Evolutionary conservation across 305 asterid species (phyloP), one percentile per base, ranked within the genome.

Genomic region (Fraxinus angustifolia): DNA sequence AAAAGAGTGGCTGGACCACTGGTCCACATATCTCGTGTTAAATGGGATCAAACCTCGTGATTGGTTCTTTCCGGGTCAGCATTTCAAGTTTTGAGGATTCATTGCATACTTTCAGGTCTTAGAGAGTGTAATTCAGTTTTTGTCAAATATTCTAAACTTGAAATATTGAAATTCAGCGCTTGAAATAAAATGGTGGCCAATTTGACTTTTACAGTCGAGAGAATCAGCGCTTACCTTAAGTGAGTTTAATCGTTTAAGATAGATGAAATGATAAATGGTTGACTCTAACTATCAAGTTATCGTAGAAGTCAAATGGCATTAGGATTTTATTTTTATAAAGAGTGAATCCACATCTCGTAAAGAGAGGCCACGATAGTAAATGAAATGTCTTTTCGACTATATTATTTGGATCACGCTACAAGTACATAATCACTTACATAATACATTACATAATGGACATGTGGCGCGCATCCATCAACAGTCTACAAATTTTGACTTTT

Each of bases 61-160:
- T 79, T 85, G 84, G 16, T 70, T 35, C 75, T 70, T 80, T 70
- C 83, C 84, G 2, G 21, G 78, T 83, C 84, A 78, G 53, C 50
- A 34, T n/a, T 17, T 8, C 3, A 5, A 42, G 26, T n/a, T 17
- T n/a, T n/a, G 65, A 53, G 65, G 65, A 53, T 53, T n/a, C 65
- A n/a, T 53, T 28, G 33, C 0, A 80, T 12, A 78, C 45, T 76
- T 76, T 79, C 82, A 0, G 56, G 2, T 42, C 26, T 6, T 65
- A 4, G 53, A 28, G 30, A 6, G 30, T 81, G 21, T 5, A 2
- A 0, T 2, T 7, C 83, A 12, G 53, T 45, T 45, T 11, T 45
- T 11, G 14, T 40, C 12, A 40, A 81, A 85, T 31, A 42, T n/a
- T 71, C 34, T 48, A 14, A 42, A 42, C 50, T 42, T 10, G 50